Conservation (phyloP, 2,329 filamentous ascomycete genomes). For the Fusarium irregulare region DNA sequence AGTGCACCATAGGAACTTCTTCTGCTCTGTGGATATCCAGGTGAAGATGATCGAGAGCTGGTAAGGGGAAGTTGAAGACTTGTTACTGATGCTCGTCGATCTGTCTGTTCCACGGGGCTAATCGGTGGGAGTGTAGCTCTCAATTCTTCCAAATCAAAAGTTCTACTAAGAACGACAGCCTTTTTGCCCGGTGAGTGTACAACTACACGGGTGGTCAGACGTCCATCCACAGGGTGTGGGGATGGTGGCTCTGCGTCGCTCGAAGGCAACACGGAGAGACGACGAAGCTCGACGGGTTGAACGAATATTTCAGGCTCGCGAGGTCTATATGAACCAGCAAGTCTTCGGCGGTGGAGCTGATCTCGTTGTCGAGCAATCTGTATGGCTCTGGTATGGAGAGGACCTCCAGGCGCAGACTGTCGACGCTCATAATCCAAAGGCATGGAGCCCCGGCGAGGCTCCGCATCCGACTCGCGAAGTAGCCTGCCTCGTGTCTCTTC, state of each 20-base stretch:
- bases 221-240: constrained; percentile 32
- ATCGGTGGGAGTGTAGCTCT: constrained; percentile 58
- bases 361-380: constrained; percentile 44
- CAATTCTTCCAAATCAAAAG: constrained; percentile 62
- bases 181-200: constrained; percentile 53
- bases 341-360: constrained; percentile 36
- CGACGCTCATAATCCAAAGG: constrained; percentile 27
- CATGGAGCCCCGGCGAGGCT: neutral
- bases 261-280: constrained; percentile 25
- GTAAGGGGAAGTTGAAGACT: constrained; percentile 15
- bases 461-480: constrained; percentile 16
- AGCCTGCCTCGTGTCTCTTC: constrained; percentile 39
- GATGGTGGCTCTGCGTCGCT: constrained; percentile 21
- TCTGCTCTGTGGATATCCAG: constrained; percentile 8
- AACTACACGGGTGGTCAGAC: constrained; percentile 44
- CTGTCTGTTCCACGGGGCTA: constrained; percentile 24
- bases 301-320: constrained; percentile 44
- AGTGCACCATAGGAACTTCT: constrained; percentile 30
- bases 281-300: constrained; percentile 42
- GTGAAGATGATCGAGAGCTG: constrained; percentile 21
- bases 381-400: constrained; percentile 31
- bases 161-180: constrained; percentile 61
- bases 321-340: constrained; percentile 23
- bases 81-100: constrained; percentile 32
- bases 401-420: constrained; percentile 35